These are phyloP conservation scores for Schizophyllum commune DNA, from an alignment of 1,284 basidiomycete species.

Conservation along the genomic window DNA sequence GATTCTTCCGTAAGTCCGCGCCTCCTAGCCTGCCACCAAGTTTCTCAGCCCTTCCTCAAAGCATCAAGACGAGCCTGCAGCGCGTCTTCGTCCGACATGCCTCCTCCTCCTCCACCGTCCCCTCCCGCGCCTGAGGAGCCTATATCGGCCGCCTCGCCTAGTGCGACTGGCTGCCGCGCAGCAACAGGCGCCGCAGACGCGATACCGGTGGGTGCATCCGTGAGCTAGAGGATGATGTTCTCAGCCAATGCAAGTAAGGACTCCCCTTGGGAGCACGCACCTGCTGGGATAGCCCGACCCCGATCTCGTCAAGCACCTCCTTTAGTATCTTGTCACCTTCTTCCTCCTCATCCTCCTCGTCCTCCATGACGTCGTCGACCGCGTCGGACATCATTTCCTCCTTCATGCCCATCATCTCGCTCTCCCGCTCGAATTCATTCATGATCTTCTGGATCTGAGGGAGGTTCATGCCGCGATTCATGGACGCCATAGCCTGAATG, in stretches of 20 bases:
- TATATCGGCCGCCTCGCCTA: constrained; percentile 55
- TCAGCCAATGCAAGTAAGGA: constrained; percentile 1
- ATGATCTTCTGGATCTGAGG: constrained; percentile 94
- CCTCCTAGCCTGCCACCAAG: too few relatives aligned
- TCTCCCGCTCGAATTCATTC: constrained; percentile 97
- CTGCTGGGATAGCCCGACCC: constrained; percentile 87
- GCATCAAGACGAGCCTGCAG: constrained; percentile 84
- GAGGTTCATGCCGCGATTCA: constrained; percentile 95
- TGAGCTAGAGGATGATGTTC: constrained; percentile 46
- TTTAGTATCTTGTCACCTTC: constrained; percentile 95
- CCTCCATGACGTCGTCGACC: constrained; percentile 98
- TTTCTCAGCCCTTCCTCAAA: constrained; percentile 48
- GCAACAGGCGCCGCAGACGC: constrained; percentile 55
- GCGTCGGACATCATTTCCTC: constrained; percentile 99
- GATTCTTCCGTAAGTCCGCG: not conserved
- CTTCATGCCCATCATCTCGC: constrained; percentile 99
- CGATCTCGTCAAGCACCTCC: constrained; percentile 97
- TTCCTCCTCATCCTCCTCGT: constrained; percentile 92
- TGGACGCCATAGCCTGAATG: constrained; percentile 89
- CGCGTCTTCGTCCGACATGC: constrained; percentile 75
- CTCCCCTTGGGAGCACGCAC: constrained; percentile 34
- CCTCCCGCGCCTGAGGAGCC: constrained; percentile 30
- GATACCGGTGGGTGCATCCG: constrained; percentile 74
- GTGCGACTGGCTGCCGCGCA: constrained; percentile 71
- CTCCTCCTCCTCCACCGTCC: constrained; percentile 27